Evolutionary conservation across 2,329 filamentous ascomycete genomes (phyloP), one percentile per base, ranked within the genome.

Genomic region (Epichloe gansuensis): DNA sequence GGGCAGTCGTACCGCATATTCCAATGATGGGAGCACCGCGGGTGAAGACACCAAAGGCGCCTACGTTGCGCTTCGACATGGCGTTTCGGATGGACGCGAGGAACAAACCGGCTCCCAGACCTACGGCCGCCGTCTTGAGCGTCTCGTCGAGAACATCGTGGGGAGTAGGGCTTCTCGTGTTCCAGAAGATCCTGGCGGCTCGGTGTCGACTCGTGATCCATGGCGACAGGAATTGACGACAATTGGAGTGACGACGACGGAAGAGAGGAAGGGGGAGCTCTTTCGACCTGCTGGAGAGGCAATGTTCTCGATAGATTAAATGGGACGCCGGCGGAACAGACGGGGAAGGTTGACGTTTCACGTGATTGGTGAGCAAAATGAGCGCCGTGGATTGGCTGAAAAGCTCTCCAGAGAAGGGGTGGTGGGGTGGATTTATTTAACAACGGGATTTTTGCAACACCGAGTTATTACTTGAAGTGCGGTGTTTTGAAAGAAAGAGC

Each of bases 71-170:
- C 74, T 83, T 90, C 52, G 84, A 78, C 61, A 96, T 78, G 54
- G 90, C 88, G 75, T 95, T 97, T 74, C 91, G 87, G 59, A 95
- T 77, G 52, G 86, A 84, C 49, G 88, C 85, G 55, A 86, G 67
- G 69, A 89, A 77, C 65, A 86, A 72, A 62, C 90, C 90, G 55
- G 79, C 78, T 55, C 74, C 72, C 63, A 82, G 82, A 56, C 84
- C 83, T 61, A 88, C 70, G 58, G 83, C 63, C 42, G 78, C 80
- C 56, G 82, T 81, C 66, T 80, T 82, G 65, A 84, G 72, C 49
- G 84, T 78, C 57, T 78, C 76, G 59, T 78, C 76, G 61, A 95
- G 70, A 60, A 88, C 83, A 77, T 95, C 87, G 69, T 83, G 81
- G 48, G 58, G 86, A 80, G 70, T 85, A 94, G 57, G 66, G 55